Percentiles rank a stretch among this genome's conserved stretches.
Evolutionary conservation across 2,329 filamentous ascomycete genomes (phyloP).

Genomic region (Ophiocordyceps camponoti-floridani): DNA sequence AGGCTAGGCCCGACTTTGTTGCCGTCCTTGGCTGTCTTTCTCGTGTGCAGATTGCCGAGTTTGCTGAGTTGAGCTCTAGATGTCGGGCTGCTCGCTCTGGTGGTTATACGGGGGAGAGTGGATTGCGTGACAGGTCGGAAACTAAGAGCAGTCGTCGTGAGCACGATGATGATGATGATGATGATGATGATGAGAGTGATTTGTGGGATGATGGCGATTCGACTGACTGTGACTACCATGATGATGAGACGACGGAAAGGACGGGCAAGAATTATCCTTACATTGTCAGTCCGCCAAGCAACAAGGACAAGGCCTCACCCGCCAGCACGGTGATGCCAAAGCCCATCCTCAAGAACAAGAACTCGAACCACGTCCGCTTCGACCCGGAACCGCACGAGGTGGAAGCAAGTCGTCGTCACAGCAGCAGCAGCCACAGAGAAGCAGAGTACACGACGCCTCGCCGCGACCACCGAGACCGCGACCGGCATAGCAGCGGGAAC

Average conservation of each 20-base stretch:
- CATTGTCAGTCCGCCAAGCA: constrained; percentile 18
- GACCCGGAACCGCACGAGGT: constrained; percentile 29
- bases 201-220: constrained; percentile 13
- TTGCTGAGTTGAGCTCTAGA: constrained; percentile 29
- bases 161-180: constrained; percentile 13
- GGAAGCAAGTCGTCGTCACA: constrained; percentile 11
- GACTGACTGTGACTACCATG: constrained; percentile 15
- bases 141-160: constrained; percentile 18
- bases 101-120: constrained; percentile 2
- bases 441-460: constrained; percentile 5
- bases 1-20: constrained; percentile 41
- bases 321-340: constrained; percentile 26
- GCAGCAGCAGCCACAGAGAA: no score
- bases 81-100: constrained; percentile 21
- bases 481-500: constrained; percentile 7
- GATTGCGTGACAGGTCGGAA: constrained; percentile 7
- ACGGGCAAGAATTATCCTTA: constrained; percentile 15
- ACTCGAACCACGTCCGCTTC: constrained; percentile 37
- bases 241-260: constrained; percentile 13
- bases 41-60: constrained; percentile 31
- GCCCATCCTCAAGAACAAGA: constrained; percentile 43
- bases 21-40: constrained; percentile 38
- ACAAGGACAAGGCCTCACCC: constrained; percentile 15
- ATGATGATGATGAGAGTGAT: constrained; percentile 9
- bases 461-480: constrained; percentile 11